Evolutionary conservation across 768 basidiomycete genomes (phyloP), one percentile per base, ranked within the genome.

Genomic region (Clitopilus passeckerianus): DNA sequence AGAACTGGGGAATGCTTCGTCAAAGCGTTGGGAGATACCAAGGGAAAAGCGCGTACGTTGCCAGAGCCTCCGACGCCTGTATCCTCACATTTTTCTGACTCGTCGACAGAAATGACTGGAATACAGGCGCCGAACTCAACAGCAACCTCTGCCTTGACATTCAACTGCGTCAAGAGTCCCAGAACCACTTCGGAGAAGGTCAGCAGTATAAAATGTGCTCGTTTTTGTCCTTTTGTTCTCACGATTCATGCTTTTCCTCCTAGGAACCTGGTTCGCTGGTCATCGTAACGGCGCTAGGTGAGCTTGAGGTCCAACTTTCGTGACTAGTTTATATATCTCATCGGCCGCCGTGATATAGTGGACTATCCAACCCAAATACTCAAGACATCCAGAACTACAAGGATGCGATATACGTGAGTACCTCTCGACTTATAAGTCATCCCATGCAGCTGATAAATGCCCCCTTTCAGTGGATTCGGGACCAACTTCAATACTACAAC

Each of bases 1-100:
- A 61, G 33, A 61, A 61, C 35, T 61, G 60, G 60, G 60, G 60
- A 33, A 61, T 61, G 60, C 60, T 61, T 30, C 60, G 60, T 15
- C 56, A 53, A 16, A 61, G 60, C 23, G 46, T 57, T 10, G 35
- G 24, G 16, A 30, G 60, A 22, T 61, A 61, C 34, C 22, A 46
- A 12, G 60, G 60, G 15, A 61, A 61, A 41, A 33, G 44, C 2
- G 60, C 60, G 60, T 61, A 34, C 33, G 57, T 37, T 12, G 9
- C 5, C 8, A 7, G 37, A 22, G 15, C 57, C 18, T 12, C 52
- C 43, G n/a, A 35, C 34, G 34, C 15, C 15, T 14, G 10, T n/a
- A 15, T 41, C 37, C 10, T 2, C 14, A 5, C 5, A 15, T 46
- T 15, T 23, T 22, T 5, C 34, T 34, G 20, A 20, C 27, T n/a